Evolutionary conservation across 208 protist genomes (phyloP), one percentile per base, ranked within the genome.

Genomic region (Tritrichomonas musculus): DNA sequence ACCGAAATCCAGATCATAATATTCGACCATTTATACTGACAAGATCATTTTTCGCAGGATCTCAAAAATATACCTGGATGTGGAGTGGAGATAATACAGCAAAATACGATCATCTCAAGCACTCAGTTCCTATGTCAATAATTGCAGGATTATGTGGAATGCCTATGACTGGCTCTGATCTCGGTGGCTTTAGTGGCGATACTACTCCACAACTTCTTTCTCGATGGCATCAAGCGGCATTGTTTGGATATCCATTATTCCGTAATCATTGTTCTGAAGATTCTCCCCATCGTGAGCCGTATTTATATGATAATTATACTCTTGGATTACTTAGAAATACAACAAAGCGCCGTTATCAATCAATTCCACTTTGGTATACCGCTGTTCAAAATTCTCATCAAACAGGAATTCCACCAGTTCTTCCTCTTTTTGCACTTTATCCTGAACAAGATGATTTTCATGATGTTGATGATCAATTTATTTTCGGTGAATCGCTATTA

Each of bases 51-150:
- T 99, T 99, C 95, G 96, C 98, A n/a, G 98, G 98, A 22, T 97
- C 97, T 20, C 98, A 99, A 96, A 96, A 98, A 66, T 98, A 98
- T 95, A 98, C 97, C 25, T 97, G 98, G 22, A 96, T 98, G 93
- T 99, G 98, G 98, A 99, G 97, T 5, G 98, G 98, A 39, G 98
- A 99, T 96, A 99, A 99, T 94, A 96, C 96, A 94, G 98, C 98
- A 33, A 92, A 95, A 77, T 99, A 98, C 98, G 94, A 96, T 55
- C 98, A 99, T 94, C 95, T 99, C 0, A 95, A 98, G 93, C 96
- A 96, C 72, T 97, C 97, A 4, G 93, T 97, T 27, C 97, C 98
- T 20, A 99, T 99, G 97, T 94, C 99, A 30, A 95, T 99, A 13
- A 97, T 97, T 22, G 94, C 99, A 5, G 96, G 96, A 73, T 72